These are phyloP conservation scores for Sphaerulina vaccinii DNA, from an alignment of 2,329 filamentous ascomycete species.

Conservation along the genomic window DNA sequence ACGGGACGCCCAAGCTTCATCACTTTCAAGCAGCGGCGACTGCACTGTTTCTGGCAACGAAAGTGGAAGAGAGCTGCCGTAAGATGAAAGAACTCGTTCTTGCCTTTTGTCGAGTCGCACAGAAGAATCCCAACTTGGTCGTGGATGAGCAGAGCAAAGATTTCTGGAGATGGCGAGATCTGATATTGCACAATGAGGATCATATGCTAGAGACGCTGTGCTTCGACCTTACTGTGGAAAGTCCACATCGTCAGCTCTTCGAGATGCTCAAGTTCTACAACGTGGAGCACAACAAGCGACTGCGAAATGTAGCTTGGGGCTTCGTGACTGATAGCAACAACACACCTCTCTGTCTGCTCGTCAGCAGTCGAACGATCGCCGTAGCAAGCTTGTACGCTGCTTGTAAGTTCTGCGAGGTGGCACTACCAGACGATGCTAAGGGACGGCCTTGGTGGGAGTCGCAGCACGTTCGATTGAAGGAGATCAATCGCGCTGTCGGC, in stretches of 20 bases:
- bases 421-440: conserved; percentile 70
- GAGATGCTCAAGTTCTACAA: conserved; percentile 72
- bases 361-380: conserved; percentile 76
- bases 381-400: conserved; percentile 85
- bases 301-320: conserved; percentile 86
- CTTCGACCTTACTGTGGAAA: conserved; percentile 88
- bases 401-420: conserved; percentile 68
- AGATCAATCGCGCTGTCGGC: conserved; percentile 71
- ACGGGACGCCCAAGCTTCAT: conserved; percentile 67
- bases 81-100: conserved; percentile 95
- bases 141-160: conserved; percentile 98
- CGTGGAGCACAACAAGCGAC: conserved; percentile 73
- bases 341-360: conserved; percentile 79
- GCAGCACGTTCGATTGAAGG: conserved; percentile 67
- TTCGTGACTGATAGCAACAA: conserved; percentile 89
- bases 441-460: conserved; percentile 86
- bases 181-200: conserved; percentile 88
- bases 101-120: conserved; percentile 87
- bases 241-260: conserved; percentile 82
- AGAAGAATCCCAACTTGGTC: conserved; percentile 85
- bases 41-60: conserved; percentile 88
- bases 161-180: conserved; percentile 97
- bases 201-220: conserved; percentile 86
- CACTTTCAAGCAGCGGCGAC: conserved; percentile 88
- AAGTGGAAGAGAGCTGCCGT: conserved; percentile 93